Conservation (phyloP, 176 grass and related monocot species). For the Thalia dealbata region DNA sequence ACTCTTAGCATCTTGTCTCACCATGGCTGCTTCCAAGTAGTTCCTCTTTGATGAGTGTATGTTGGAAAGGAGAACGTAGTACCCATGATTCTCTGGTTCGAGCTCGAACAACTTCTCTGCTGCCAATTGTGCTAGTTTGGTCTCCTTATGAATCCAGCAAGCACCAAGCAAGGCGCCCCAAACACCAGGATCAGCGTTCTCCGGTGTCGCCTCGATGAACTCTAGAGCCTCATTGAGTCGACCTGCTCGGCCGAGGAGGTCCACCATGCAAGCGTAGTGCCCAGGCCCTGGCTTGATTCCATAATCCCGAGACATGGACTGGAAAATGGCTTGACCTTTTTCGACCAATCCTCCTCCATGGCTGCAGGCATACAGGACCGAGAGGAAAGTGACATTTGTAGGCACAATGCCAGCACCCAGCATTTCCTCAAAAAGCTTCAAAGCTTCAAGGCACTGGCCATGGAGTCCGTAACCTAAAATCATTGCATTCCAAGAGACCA, state of each 20-base stretch:
- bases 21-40: slow-evolving; percentile 17
- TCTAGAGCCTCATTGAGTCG: slow-evolving; percentile 3
- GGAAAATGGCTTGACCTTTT: slow-evolving; percentile 3
- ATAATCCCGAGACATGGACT: slow-evolving; percentile 9
- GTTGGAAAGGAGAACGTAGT: slow-evolving; percentile 25
- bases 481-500: slow-evolving; percentile 27
- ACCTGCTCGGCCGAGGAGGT: slow-evolving; percentile 23
- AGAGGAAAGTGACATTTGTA: slow-evolving; percentile 16
- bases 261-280: slow-evolving; percentile 25
- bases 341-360: slow-evolving; percentile 21
- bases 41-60: slow-evolving; percentile 19
- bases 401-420: slow-evolving; percentile 7
- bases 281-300: slow-evolving; percentile 9
- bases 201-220: slow-evolving; percentile 8
- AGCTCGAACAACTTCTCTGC: slow-evolving; percentile 17
- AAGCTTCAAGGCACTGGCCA: slow-evolving; percentile 12
- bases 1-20: slow-evolving; percentile 19
- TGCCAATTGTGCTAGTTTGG: slow-evolving; percentile 5
- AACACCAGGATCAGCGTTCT: slow-evolving; percentile 14
- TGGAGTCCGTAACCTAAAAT: slow-evolving; percentile 24
- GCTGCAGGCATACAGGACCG: slow-evolving; percentile 21
- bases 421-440: slow-evolving; percentile 22
- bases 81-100: slow-evolving; percentile 20
- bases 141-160: slow-evolving; percentile 26
- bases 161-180: slow-evolving; percentile 26